Percentiles rank a stretch among this genome's conserved stretches.
Conservation (phyloP, 2,329 filamentous ascomycete species). For the Zelopaecilomyces penicillatus region DNA sequence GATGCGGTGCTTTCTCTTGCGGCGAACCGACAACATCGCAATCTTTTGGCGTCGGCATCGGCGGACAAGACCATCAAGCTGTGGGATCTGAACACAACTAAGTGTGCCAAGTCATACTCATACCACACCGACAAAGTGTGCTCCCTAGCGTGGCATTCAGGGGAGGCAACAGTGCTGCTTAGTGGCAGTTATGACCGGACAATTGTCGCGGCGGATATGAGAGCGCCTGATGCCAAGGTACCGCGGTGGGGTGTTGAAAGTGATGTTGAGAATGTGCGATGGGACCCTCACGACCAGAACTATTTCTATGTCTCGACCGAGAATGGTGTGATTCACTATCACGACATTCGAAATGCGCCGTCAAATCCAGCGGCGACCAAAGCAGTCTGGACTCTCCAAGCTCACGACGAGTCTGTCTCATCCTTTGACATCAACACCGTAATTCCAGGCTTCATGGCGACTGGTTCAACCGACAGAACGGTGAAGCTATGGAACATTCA, state of each 20-base stretch:
- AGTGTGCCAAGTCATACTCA: slow-evolving; percentile 89
- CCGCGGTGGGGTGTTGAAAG: slow-evolving; percentile 90
- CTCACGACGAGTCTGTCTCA: slow-evolving; percentile 85
- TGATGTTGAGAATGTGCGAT: slow-evolving; percentile 85
- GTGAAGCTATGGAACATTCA: slow-evolving; percentile 96
- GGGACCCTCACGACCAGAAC: slow-evolving; percentile 89
- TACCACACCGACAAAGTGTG: slow-evolving; percentile 98
- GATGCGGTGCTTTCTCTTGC: slow-evolving; percentile 87
- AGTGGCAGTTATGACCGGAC: slow-evolving; percentile 94
- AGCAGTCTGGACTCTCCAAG: slow-evolving; percentile 88
- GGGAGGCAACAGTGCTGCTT: slow-evolving; percentile 78
- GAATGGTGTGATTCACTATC: slow-evolving; percentile 82
- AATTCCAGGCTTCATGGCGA: slow-evolving; percentile 88
- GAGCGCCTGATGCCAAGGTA: slow-evolving; percentile 72
- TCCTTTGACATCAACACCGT: slow-evolving; percentile 85
- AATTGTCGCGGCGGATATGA: slow-evolving; percentile 91
- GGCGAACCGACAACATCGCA: slow-evolving; percentile 87
- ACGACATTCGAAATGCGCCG: slow-evolving; percentile 73
- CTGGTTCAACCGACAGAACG: slow-evolving; percentile 86
- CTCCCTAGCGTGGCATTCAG: slow-evolving; percentile 86
- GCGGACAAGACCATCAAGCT: slow-evolving; percentile 97
- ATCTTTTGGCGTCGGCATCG: slow-evolving; percentile 87
- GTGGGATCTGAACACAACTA: slow-evolving; percentile 89
- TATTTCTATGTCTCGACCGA: slow-evolving; percentile 95
- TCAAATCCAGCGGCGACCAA: slow-evolving; percentile 67